Evolutionary conservation across 208 protist genomes (phyloP), one percentile per base, ranked within the genome.

Genomic region (Vickermania spadyakhi): DNA sequence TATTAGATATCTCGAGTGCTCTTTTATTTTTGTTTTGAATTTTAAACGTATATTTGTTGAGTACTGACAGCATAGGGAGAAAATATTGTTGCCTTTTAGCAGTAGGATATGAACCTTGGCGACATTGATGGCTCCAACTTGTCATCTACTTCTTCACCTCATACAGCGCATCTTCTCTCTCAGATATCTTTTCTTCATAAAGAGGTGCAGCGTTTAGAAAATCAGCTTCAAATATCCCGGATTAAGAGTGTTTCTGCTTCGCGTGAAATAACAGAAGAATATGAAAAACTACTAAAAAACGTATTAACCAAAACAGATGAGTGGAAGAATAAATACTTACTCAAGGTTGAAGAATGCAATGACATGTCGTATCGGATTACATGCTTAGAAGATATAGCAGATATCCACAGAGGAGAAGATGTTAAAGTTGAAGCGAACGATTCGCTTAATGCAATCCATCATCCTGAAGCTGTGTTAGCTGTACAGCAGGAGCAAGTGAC

Each of bases 111-210:
- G n/a, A n/a, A n/a, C n/a, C n/a, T n/a, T n/a, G n/a, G n/a, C n/a
- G n/a, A n/a, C n/a, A n/a, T 45, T 45, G 7, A 45, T 45, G 7
- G 18, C 11, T 45, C 18, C 18, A 45, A n/a, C 36, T 45, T 45
- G 11, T 7, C 7, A 45, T n/a, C 36, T 7, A 45, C 18, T 7
- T 45, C 36, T 45, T 45, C 36, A 18, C 36, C 36, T 45, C 36
- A 45, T 45, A 45, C 36, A 45, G 36, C 11, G 18, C 80, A 89
- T 64, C 60, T 89, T 0, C 58, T 88, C 5, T 72, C 70, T 1
- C 86, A 94, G 52, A 89, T 94, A 41, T 68, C 50, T 3, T 89
- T 91, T 79, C 62, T 94, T 11, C 86, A 93, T 56, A 77, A 74
- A 56, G 86, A 93, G 58, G 79, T 93, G 26, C 82, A 93, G 27